Base-by-base conservation (phyloP, 2,329 filamentous ascomycete genomes). In the Aureobasidium sp. region DNA sequence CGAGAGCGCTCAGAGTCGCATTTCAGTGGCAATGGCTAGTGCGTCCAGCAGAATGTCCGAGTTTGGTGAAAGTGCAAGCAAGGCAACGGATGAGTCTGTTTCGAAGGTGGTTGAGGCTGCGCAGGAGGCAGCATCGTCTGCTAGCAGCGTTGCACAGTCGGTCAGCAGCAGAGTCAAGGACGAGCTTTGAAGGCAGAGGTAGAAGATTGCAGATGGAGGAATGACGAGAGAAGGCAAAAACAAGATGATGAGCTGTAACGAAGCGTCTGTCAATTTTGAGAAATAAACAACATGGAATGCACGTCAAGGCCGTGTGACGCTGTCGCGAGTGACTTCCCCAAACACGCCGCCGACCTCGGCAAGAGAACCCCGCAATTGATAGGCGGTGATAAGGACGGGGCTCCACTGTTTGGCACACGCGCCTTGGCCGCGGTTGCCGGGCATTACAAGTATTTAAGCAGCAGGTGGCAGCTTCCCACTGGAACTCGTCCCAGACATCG, bases 61-160 rank as follows among this genome's bases (percentile, higher is more conserved):
- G 29, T 63, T 74, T 44, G 71, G 70, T 10, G 68, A 61, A 2
- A 62, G 60, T 25, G 65, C 59, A 19, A 57, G 57, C 50, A 57
- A 60, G 19, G 67, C 63, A 5, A 66, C 60, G 6, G 56, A 62
- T 1, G 66, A 61, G 6, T 61, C 59, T 4, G 59, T 60, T 0
- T 62, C 64, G 47, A 64, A 60, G 44, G 60, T 67, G 19, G 62
- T 65, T 56, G 71, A 70, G 40, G 71, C 67, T 6, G 72, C 72
- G 2, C 74, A 73, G 54, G 71, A 75, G 11, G 68, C 71, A 45
- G 74, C 72, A 4, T 77, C 72, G 58, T 73, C 66, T 56, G 70
- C 75, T 10, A 70, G 66, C 58, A 70, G 66, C 57, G 66, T 66
- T 10, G 65, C 70, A 19, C 63, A 58, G 57, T 73, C 66, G 56